These are phyloP conservation scores for Urtica urens DNA, from an alignment of 306 rosid species.

Conservation along the genomic window DNA sequence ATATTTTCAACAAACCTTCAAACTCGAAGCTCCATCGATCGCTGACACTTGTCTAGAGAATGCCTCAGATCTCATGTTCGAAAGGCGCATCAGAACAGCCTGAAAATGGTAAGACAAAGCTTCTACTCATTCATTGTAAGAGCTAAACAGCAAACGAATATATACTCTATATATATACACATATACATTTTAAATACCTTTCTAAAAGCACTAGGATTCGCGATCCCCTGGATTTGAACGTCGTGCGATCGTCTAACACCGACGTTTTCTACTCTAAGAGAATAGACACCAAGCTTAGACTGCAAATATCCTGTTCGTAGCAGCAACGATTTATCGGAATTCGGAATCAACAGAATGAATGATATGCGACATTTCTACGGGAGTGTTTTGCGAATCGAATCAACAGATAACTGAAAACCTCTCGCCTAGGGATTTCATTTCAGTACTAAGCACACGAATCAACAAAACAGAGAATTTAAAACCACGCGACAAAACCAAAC, in stretches of 20 bases:
- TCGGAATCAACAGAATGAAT: constrained; percentile 9
- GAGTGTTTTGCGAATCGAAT: too few relatives aligned
- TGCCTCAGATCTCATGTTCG: constrained; percentile 54
- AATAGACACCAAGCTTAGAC: constrained; percentile 69
- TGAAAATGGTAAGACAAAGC: constrained; percentile 23
- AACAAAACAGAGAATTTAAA: background rate
- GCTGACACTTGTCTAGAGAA: constrained; percentile 44
- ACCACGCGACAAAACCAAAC: constrained; percentile 17
- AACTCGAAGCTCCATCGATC: constrained; percentile 36
- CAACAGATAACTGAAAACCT: too few relatives aligned
- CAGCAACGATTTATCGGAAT: background rate
- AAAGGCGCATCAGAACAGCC: constrained; percentile 71
- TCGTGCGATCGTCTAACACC: constrained; percentile 90
- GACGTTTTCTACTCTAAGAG: constrained; percentile 70
- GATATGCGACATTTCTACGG: too few relatives aligned
- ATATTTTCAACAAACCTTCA: too few relatives aligned
- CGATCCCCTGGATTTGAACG: constrained; percentile 77
- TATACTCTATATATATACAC: background rate
- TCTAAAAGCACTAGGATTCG: constrained; percentile 72
- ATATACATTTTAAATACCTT: constrained; percentile 38
- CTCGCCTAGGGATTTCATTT: too few relatives aligned
- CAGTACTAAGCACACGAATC: background rate
- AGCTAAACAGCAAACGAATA: too few relatives aligned
- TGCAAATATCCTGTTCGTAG: constrained; percentile 66
- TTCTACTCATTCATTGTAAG: too few relatives aligned